Base-by-base conservation (phyloP, 2,329 filamentous ascomycete species). In the Neonectria hederae region DNA sequence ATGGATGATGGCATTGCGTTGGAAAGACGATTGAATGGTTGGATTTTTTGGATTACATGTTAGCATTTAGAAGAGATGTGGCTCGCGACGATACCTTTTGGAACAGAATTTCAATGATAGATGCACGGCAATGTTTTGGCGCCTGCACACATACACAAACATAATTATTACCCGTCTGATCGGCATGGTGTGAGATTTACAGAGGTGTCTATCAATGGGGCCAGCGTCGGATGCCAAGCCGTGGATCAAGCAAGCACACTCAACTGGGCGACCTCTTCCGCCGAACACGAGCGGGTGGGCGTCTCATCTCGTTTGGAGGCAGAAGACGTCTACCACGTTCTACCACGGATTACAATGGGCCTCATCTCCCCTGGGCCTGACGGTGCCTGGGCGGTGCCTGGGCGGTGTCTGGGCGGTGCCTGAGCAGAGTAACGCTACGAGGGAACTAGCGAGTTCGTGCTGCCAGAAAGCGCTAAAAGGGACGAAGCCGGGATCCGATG, bases 1-100 rank as follows among this genome's bases (percentile, higher is more conserved):
- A 71, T 64, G 70, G 68, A 65, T 72, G 67, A 72, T 49, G 19
- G 42, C 51, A 55, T 59, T 56, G 69, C 49, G 54, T 26, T 42
- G 58, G 26, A 38, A 45, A 17, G 48, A 62, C 42, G 59, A 60
- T 45, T 42, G 30, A 30, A 51, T 45, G 49, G 45, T 51, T 63
- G 54, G 63, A 63, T 55, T 70, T 59, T 55, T 63, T 63, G 21
- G 61, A 63, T 58, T 45, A 62, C 28, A 58, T 63, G 62, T 54
- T 56, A 46, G 65, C 61, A 66, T 55, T 38, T 38, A 49, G 62
- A 49, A 66, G 43, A 46, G 13, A 59, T 62, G 59, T 57, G 42
- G 66, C 68, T 67, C 66, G 55, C 51, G 42, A 63, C 63, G 70
- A 72, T 72, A 72, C 70, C 70, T 72, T 68, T 66, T 62, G 45